Conservation (phyloP, 2,329 filamentous ascomycete species). For the Penicillium sp. region DNA sequence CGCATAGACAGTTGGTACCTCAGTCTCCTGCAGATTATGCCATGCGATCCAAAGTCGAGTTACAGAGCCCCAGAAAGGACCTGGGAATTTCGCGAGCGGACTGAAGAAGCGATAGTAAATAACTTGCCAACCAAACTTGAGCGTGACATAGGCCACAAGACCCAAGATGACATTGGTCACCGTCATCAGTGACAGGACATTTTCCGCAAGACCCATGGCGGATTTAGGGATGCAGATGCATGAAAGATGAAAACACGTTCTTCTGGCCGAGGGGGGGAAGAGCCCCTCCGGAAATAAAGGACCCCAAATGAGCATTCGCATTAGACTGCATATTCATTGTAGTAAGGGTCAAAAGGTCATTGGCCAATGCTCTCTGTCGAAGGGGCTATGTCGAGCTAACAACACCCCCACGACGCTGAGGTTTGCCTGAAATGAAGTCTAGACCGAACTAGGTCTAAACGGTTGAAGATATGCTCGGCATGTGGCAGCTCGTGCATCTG, state of each 20-base stretch:
- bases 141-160: conserved; percentile 18
- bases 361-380: background rate
- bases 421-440: background rate
- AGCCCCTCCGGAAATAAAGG: background rate
- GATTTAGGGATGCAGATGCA: conserved; percentile 7
- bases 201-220: conserved; percentile 22
- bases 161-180: conserved; percentile 19
- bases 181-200: conserved; percentile 23
- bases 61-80: conserved; percentile 48
- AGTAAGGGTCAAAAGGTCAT: conserved; percentile 11
- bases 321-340: conserved; percentile 4
- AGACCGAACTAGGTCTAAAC: background rate
- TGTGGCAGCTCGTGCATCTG: background rate
- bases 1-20: conserved; percentile 36
- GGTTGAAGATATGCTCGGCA: background rate
- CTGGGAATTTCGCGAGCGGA: conserved; percentile 46
- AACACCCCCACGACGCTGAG: background rate
- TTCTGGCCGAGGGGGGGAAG: background rate
- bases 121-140: conserved; percentile 29
- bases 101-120: conserved; percentile 44
- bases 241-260: background rate
- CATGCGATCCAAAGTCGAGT: conserved; percentile 49
- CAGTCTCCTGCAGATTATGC: conserved; percentile 43
- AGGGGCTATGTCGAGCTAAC: conserved; percentile 1
- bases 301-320: background rate